Percentiles rank a stretch among this genome's conserved stretches.
Evolutionary conservation across 164 flowering plant species (phyloP).

Genomic region (Vitis rupestris): DNA sequence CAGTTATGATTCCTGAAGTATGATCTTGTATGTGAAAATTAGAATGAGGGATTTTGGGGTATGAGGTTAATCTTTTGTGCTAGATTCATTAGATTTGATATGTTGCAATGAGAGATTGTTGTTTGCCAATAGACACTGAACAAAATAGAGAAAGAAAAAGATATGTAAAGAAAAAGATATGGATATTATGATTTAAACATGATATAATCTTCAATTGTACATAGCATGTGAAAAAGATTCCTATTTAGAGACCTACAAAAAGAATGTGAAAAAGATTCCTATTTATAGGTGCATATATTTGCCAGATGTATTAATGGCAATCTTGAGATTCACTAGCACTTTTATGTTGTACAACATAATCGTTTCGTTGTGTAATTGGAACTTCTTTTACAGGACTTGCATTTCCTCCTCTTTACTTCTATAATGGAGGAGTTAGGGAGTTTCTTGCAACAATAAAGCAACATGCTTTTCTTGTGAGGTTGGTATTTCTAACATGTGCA

Average conservation of each 20-base stretch:
- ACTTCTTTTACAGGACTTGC: constrained; percentile 75
- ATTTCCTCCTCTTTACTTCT: constrained; percentile 93
- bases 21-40: background rate
- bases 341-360: too few relatives aligned
- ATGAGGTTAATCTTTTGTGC: background rate
- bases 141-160: too few relatives aligned
- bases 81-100: background rate
- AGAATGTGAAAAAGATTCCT: too few relatives aligned
- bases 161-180: too few relatives aligned
- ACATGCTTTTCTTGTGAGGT: constrained; percentile 85
- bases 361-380: background rate
- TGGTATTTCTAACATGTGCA: constrained; percentile 9
- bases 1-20: background rate
- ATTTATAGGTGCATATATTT: background rate
- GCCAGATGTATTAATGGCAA: too few relatives aligned
- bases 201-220: background rate
- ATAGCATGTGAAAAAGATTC: background rate
- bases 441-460: constrained; percentile 85
- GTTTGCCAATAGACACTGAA: too few relatives aligned
- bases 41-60: background rate
- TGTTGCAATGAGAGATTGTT: too few relatives aligned
- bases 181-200: too few relatives aligned
- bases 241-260: too few relatives aligned
- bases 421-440: constrained; percentile 94
- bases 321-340: too few relatives aligned